Percentiles rank a stretch among this genome's conserved stretches.
These are phyloP conservation scores for Alternaria gansuensis DNA, from an alignment of 2,329 filamentous ascomycete genomes.

Conservation along the genomic window DNA sequence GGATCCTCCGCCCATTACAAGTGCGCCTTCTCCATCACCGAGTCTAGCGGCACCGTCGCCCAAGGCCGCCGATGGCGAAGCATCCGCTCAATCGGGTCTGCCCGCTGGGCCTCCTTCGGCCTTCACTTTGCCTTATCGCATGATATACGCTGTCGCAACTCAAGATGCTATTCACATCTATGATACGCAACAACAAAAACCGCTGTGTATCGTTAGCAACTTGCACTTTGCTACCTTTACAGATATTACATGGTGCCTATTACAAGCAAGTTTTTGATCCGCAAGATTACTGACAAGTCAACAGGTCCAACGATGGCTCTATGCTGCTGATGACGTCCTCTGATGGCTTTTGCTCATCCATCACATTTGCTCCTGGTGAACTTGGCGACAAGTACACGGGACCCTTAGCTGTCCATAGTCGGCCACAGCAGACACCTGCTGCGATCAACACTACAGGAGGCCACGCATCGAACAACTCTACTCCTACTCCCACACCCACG, in stretches of 20 bases:
- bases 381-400: slow-evolving; percentile 82
- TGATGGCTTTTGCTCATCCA: slow-evolving; percentile 93
- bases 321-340: slow-evolving; percentile 95
- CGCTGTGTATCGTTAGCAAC: slow-evolving; percentile 94
- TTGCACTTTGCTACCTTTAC: slow-evolving; percentile 97
- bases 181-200: slow-evolving; percentile 95
- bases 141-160: slow-evolving; percentile 96
- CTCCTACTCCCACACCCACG: slow-evolving; percentile 76
- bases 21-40: slow-evolving; percentile 61
- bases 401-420: slow-evolving; percentile 58
- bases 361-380: slow-evolving; percentile 85
- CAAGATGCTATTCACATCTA: slow-evolving; percentile 95
- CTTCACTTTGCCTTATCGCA: slow-evolving; percentile 88
- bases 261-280: background rate
- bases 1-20: slow-evolving; percentile 78
- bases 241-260: slow-evolving; percentile 83
- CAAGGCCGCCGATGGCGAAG: slow-evolving; percentile 61
- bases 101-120: slow-evolving; percentile 64
- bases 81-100: slow-evolving; percentile 63
- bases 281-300: slow-evolving; percentile 28
- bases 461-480: slow-evolving; percentile 67
- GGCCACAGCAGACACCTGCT: slow-evolving; percentile 48
- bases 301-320: slow-evolving; percentile 76
- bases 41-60: slow-evolving; percentile 63
- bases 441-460: slow-evolving; percentile 55